Base-by-base conservation (phyloP, 805 yeast genomes). In the Maudiozyma serrabonitensis region DNA sequence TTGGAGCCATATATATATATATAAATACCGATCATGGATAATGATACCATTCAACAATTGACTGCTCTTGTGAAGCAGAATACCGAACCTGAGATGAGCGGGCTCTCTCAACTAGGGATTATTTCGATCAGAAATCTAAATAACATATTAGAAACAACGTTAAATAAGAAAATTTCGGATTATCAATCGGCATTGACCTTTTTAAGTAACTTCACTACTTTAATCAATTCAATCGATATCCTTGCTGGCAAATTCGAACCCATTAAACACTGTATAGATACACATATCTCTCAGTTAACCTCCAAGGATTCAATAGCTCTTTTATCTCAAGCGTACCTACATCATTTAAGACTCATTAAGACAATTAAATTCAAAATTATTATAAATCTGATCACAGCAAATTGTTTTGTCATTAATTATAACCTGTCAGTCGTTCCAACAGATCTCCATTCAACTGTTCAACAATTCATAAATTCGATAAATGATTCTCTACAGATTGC, bases 301-400 rank as follows among this genome's bases (percentile, higher is more conserved):
- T 16, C 8, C 18, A 35, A 35, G 11, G 38, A 35, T 13, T 15
- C 38, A 4, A 15, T 35, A 16, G 8, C 18, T 6, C 15, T 35
- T 11, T 15, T 35, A 19, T 35, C 38, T 4, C 38, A 35, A n/a
- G 38, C 38, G 3, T 38, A 38, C 18, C 54, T 59, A 21, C 48
- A 58, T 23, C 53, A 57, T 25, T 52, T 57, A 19, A 50, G 48
- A 15, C 46, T 48, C 19, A 45, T 59, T 35, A 49, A 48, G 23
- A 21, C 47, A 4, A 35, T 61, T 38, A 59, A 54, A 42, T 81
- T 80, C 47, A 71, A 74, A 48, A 67, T 82, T 15, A 75, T 81
- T 1, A 74, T 80, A 11, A 71, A 79, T 12, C 82, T 82, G 61
- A 80, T 82, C 57, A 79, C 80, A 58, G 82, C 88, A 23, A 81